Evolutionary conservation across 2,329 filamentous ascomycete genomes (phyloP).

Genomic region (Aspergillus unguis): DNA sequence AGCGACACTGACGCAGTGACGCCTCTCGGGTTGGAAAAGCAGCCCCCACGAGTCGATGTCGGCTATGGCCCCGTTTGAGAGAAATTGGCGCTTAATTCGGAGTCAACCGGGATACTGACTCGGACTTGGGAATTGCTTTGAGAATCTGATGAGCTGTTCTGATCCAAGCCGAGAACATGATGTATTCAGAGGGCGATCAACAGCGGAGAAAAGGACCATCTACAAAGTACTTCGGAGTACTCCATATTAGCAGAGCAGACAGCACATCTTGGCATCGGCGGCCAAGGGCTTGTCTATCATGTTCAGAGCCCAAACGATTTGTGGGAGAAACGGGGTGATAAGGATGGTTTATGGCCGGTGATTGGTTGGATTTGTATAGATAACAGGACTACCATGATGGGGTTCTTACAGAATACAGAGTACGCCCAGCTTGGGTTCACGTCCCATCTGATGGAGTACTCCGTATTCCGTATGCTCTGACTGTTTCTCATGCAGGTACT

Average conservation of each 20-base stretch:
- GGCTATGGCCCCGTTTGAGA: no score
- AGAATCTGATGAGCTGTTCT: neutral
- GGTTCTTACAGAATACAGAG: neutral
- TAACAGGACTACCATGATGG: constrained; percentile 4
- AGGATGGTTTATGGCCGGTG: constrained; percentile 10
- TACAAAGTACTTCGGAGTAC: no score
- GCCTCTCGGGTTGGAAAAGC: no score
- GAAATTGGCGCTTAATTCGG: no score
- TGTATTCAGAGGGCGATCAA: no score
- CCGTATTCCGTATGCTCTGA: neutral
- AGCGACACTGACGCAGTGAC: no score
- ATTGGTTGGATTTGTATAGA: constrained; percentile 23
- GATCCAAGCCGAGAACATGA: no score
- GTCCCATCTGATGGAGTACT: neutral
- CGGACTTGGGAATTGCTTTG: neutral
- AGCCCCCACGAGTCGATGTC: no score
- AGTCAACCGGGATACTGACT: neutral
- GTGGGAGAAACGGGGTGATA: constrained; percentile 15
- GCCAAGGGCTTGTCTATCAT: constrained; percentile 6
- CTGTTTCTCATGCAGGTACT: neutral
- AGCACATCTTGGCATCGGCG: neutral
- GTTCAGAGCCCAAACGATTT: constrained; percentile 8
- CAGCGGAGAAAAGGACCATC: no score
- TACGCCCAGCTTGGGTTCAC: neutral
- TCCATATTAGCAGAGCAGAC: neutral